Percentiles rank a stretch among this genome's conserved stretches.
These are phyloP conservation scores for Choricystis sp. DNA, from an alignment of 139 green algal genomes.

Conservation along the genomic window DNA sequence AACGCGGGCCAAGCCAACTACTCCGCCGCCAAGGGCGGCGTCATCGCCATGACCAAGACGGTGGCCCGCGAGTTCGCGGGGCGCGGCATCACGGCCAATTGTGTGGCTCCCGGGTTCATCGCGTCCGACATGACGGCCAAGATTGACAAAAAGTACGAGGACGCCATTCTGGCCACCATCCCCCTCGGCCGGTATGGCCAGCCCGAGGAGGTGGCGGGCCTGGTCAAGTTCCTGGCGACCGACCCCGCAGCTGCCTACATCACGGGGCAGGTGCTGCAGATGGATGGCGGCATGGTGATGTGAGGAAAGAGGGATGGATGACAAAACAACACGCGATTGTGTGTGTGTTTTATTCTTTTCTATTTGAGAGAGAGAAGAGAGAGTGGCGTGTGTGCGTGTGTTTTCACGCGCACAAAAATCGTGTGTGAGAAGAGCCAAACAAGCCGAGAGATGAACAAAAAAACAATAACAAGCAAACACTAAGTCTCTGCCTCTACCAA, in stretches of 20 bases:
- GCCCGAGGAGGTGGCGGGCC: slow-evolving; percentile 73
- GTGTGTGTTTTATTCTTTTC: not conserved
- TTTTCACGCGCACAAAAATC: too few species aligned
- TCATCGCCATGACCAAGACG: slow-evolving; percentile 78
- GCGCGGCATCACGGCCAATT: slow-evolving; percentile 66
- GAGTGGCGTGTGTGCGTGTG: too few species aligned
- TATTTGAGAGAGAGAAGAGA: not conserved
- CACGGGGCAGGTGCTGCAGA: slow-evolving; percentile 78
- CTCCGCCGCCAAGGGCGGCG: slow-evolving; percentile 58
- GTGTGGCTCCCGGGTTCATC: slow-evolving; percentile 80
- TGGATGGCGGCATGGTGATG: slow-evolving; percentile 94
- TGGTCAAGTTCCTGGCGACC: slow-evolving; percentile 73
- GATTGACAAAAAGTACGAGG: slow-evolving; percentile 83
- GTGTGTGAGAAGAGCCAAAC: too few species aligned
- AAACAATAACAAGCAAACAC: too few species aligned
- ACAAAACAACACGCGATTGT: not conserved
- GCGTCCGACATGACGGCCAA: slow-evolving; percentile 65
- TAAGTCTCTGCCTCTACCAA: not conserved
- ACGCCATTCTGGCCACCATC: slow-evolving; percentile 61
- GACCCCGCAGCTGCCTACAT: slow-evolving; percentile 83
- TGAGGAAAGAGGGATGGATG: slow-evolving; percentile 8
- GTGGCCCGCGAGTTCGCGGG: slow-evolving; percentile 57
- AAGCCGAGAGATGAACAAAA: too few species aligned
- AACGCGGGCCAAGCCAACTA: slow-evolving; percentile 93
- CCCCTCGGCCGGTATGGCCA: slow-evolving; percentile 67